A percentile compares a stretch with the other conserved stretches of the same genome.
Evolutionary conservation across 2,329 filamentous ascomycete species (phyloP).

Genomic region (Aspergillus ruber): DNA sequence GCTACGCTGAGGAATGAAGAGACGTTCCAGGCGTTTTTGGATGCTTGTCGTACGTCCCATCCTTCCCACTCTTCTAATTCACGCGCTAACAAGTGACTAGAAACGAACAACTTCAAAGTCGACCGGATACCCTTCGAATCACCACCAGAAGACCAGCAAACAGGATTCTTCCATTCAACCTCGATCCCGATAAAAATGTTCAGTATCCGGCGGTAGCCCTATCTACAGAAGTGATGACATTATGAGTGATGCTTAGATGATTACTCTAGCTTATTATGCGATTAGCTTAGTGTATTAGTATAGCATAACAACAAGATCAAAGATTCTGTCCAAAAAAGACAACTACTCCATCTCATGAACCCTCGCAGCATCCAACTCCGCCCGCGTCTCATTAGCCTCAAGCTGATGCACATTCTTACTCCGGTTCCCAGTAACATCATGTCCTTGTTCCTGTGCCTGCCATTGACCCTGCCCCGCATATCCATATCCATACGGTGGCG

Average conservation of each 20-base stretch:
- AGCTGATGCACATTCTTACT: neutral
- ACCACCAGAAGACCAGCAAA: slow-evolving; percentile 37
- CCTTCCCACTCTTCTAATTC: no score
- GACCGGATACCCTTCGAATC: slow-evolving; percentile 38
- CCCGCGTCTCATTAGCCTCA: neutral
- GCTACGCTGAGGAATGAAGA: slow-evolving; percentile 57
- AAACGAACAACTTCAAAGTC: slow-evolving; percentile 28
- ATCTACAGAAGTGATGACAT: neutral
- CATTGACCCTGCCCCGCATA: neutral
- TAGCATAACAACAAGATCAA: no score
- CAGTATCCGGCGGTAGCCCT: slow-evolving; percentile 16
- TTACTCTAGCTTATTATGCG: no score
- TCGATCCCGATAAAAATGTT: slow-evolving; percentile 34
- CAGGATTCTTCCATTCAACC: slow-evolving; percentile 43
- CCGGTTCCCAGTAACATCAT: neutral
- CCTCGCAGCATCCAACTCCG: neutral
- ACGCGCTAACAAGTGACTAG: slow-evolving; percentile 13
- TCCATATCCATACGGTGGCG: neutral
- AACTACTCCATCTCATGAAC: neutral
- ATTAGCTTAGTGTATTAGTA: no score
- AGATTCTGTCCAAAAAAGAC: no score
- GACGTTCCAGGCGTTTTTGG: slow-evolving; percentile 54
- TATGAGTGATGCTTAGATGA: no score
- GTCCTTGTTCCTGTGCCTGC: neutral
- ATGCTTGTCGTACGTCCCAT: slow-evolving; percentile 49